Conservation (phyloP, 345 rosid species). For the Citrus unshiu region DNA sequence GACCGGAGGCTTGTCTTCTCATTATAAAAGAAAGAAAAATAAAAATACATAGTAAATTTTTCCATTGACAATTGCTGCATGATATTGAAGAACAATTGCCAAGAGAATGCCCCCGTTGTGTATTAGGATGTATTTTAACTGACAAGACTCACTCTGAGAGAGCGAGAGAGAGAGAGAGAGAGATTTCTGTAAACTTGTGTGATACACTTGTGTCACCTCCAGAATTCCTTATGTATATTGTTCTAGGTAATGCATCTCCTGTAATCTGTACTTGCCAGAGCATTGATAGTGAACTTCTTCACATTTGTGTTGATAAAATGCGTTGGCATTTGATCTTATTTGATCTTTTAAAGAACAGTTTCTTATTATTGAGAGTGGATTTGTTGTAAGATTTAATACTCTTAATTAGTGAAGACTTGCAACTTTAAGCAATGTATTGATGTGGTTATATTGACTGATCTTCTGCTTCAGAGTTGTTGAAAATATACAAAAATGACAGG, state of each 20-base stretch:
- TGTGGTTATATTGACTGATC: constrained; percentile 6
- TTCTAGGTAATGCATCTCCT: constrained; percentile 14
- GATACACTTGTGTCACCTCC: constrained; percentile 11
- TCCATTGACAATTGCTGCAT: constrained; percentile 8
- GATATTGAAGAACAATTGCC: constrained; percentile 8
- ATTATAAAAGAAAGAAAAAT: background rate
- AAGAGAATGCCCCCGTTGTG: background rate
- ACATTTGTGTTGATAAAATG: background rate
- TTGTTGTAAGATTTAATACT: constrained; percentile 10
- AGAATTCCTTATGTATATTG: background rate
- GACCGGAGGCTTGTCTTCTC: constrained; percentile 1
- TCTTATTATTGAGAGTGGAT: constrained; percentile 3
- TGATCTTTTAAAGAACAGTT: background rate
- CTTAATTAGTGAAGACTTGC: constrained; percentile 4
- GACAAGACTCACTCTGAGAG: background rate
- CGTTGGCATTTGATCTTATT: background rate
- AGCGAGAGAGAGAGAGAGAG: background rate
- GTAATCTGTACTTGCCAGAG: constrained; percentile 14
- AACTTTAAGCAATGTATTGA: constrained; percentile 18
- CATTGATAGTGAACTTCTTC: constrained; percentile 15
- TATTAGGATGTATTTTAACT: constrained; percentile 12
- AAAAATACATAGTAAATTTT: background rate
- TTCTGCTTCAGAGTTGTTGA: background rate
- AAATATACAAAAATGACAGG: background rate
- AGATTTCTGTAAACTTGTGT: constrained; percentile 7